Evolutionary conservation across 805 yeast species (phyloP), one percentile per base, ranked within the genome.

Genomic region (Yamadazyma nakazawae): DNA sequence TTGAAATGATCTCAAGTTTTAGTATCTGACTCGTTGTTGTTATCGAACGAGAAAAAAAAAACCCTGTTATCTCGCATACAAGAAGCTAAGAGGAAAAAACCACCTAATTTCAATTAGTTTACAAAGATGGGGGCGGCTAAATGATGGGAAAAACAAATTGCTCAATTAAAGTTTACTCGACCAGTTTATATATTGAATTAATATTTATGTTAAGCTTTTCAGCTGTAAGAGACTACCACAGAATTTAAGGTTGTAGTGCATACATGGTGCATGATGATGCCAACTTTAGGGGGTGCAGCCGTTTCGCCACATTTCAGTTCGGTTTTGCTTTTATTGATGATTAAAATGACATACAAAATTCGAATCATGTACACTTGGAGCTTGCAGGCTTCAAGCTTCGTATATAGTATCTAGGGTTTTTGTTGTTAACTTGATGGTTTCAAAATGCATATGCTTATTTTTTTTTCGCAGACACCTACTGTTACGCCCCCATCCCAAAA

Each of bases 51-150:
- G 31, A 16, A 26, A 26, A 19, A 36, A 17, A 37, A 37, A 37
- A 21, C 24, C 39, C 26, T 14, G 39, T 37, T 37, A 21, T 37
- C 39, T 37, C 39, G 39, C 39, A 37, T 37, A 13, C 39, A 18
- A 38, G 34, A 38, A 26, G 10, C n/a, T 25, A 26, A 38, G n/a
- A 26, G 25, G 5, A 26, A 13, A 37, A 37, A 37, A 37, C n/a
- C n/a, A 37, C 40, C 41, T 30, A 18, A 37, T 18, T 14, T 17
- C 39, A 24, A 13, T 37, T 21, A 14, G 14, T 3, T 10, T 5
- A 24, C 17, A 12, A n/a, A 5, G 28, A 24, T 21, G 30, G 10
- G 10, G 30, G 26, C 19, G 39, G n/a, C 32, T 28, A 28, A 28
- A 10, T 13, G n/a, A 28, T 28, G 32, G 9, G 9, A 11, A 28